These are phyloP conservation scores for Blakeslea trispora DNA, from an alignment of 371 early-diverging fungal genomes.

Conservation along the genomic window DNA sequence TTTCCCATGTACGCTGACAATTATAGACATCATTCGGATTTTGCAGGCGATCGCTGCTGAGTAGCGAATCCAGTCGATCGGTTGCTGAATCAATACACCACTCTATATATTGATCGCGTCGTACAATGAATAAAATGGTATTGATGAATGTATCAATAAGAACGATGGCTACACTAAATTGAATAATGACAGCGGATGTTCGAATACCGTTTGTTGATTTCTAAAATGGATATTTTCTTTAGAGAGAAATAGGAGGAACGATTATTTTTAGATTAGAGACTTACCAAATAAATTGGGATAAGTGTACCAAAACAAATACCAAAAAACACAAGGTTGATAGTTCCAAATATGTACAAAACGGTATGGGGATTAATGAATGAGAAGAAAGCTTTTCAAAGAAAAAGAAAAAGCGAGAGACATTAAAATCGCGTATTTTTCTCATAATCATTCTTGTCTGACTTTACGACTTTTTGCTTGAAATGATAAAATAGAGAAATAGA, in stretches of 20 bases:
- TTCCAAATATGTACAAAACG: constrained; percentile 43
- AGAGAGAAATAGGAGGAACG: background rate
- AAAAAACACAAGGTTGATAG: constrained; percentile 38
- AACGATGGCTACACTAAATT: constrained; percentile 25
- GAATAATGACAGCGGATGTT: constrained; percentile 21
- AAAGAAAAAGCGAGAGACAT: no score
- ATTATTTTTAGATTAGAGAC: background rate
- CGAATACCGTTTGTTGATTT: constrained; percentile 15
- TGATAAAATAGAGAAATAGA: constrained; percentile 51
- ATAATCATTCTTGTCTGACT: no score
- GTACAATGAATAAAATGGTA: constrained; percentile 37
- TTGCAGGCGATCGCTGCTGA: constrained; percentile 5
- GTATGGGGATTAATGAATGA: constrained; percentile 30
- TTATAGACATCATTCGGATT: constrained; percentile 41
- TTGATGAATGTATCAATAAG: constrained; percentile 36
- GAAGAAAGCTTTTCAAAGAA: constrained; percentile 54
- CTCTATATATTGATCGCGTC: constrained; percentile 19
- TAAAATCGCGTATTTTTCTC: no score
- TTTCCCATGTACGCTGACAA: constrained; percentile 44
- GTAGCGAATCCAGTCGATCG: constrained; percentile 2
- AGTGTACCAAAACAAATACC: constrained; percentile 35
- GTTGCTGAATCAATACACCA: constrained; percentile 35
- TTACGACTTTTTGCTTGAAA: constrained; percentile 51
- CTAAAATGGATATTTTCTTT: constrained; percentile 9
- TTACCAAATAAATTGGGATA: constrained; percentile 35